A percentile compares a stretch with the other conserved stretches of the same genome.
phyloP scores from a whole-genome alignment of 2,329 filamentous ascomycete species.

The Cercospora berteroae region DNA sequence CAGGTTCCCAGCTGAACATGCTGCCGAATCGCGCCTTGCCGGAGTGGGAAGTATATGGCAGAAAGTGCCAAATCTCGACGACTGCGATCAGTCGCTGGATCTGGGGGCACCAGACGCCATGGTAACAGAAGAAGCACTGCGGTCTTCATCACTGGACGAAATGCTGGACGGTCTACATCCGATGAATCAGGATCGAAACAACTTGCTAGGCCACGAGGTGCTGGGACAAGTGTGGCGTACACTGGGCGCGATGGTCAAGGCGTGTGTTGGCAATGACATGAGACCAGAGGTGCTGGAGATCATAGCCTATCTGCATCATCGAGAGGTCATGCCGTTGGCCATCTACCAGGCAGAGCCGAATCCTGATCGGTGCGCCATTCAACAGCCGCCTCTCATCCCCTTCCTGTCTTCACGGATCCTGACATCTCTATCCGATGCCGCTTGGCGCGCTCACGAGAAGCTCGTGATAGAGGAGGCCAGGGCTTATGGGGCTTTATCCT shows the following conservation, averaged over 20 bases:
- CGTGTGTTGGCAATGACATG: slow-evolving; percentile 32
- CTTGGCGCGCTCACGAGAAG: slow-evolving; percentile 49
- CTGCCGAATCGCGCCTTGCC: not conserved
- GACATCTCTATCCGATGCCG: slow-evolving; percentile 51
- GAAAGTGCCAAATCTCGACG: slow-evolving; percentile 14
- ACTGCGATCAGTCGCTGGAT: slow-evolving; percentile 15
- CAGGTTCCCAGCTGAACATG: slow-evolving; percentile 22
- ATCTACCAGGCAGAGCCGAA: slow-evolving; percentile 44
- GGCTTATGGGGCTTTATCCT: slow-evolving; percentile 38
- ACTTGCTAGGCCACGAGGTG: slow-evolving; percentile 35
- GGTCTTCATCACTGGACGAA: slow-evolving; percentile 20
- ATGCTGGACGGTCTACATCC: slow-evolving; percentile 24
- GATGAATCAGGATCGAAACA: slow-evolving; percentile 10
- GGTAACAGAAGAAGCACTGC: not conserved
- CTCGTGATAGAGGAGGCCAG: slow-evolving; percentile 31
- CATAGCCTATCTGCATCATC: slow-evolving; percentile 49
- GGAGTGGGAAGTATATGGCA: slow-evolving; percentile 17
- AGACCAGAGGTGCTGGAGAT: slow-evolving; percentile 49
- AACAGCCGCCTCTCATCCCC: slow-evolving; percentile 50
- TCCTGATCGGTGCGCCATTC: slow-evolving; percentile 40
- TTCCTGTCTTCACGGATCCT: slow-evolving; percentile 50
- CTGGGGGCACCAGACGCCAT: not conserved
- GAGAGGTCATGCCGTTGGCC: slow-evolving; percentile 47
- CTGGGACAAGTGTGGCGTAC: slow-evolving; percentile 49
- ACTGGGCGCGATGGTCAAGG: slow-evolving; percentile 48